Percentiles rank a stretch among this genome's conserved stretches.
These are phyloP conservation scores for Nyssa sinensis DNA, from an alignment of 148 eudicot species.

Conservation along the genomic window DNA sequence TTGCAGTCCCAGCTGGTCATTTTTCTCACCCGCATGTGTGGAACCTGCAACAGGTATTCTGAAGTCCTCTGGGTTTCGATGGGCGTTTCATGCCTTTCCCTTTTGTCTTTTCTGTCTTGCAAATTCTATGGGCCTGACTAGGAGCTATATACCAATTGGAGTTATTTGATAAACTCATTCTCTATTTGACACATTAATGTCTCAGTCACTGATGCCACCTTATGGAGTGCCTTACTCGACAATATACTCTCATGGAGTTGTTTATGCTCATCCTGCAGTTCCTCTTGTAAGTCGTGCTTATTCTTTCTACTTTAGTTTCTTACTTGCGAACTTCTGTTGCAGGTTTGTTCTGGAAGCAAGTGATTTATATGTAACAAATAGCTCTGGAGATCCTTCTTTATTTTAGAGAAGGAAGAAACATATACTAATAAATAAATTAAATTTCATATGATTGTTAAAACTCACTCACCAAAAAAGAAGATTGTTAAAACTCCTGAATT, in stretches of 20 bases:
- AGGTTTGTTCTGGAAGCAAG: too few relatives aligned
- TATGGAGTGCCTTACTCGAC: conserved; percentile 61
- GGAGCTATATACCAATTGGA: not conserved
- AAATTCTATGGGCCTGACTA: conserved; percentile 3
- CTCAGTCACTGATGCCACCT: conserved; percentile 49
- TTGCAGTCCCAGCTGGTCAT: conserved; percentile 45
- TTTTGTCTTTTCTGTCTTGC: not conserved
- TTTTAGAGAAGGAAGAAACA: not conserved
- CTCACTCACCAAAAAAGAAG: not conserved
- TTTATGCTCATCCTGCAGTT: conserved; percentile 51
- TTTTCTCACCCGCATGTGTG: conserved; percentile 48
- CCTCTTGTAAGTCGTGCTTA: conserved; percentile 40
- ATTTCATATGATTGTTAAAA: not conserved
- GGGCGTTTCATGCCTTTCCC: not conserved
- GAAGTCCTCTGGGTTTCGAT: not conserved
- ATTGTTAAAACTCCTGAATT: too few relatives aligned
- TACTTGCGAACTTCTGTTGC: not conserved
- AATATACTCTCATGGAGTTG: conserved; percentile 56
- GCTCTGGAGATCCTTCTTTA: not conserved
- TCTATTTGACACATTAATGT: conserved; percentile 14
- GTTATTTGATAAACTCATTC: not conserved
- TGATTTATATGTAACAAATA: not conserved
- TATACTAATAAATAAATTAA: not conserved
- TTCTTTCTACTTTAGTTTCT: not conserved
- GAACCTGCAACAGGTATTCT: conserved; percentile 47